Base-by-base conservation (phyloP, 2,329 filamentous ascomycete genomes). In the Talaromyces sp. region DNA sequence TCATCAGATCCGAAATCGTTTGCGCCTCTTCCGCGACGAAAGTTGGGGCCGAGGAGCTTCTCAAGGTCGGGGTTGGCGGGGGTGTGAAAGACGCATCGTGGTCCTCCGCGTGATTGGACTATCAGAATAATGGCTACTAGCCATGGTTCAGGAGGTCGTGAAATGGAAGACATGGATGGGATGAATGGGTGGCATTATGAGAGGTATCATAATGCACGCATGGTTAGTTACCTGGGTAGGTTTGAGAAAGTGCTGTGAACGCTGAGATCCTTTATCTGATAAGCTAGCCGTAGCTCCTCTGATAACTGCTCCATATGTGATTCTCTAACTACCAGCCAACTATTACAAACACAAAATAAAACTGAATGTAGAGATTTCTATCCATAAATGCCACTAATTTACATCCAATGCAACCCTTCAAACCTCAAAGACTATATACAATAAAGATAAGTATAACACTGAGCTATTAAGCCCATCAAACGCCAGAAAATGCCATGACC, bases 31-130 rank as follows among this genome's bases (percentile, higher is more conserved):
- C 65, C 63, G 62, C 71, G 71, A 25, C 71, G 70, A 58, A 66
- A 67, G 36, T 68, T 68, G 35, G 71, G 66, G 57, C 73, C 68
- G 39, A 73, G 64, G 35, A 67, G 67, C 61, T 69, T 72, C 57
- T 74, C 72, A 63, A 70, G 70, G 58, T 77, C 73, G 63, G 79
- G 72, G 67, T 77, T 74, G 65, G 86, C 81, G n/a, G 91, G 91
- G 68, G 94, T 94, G 73, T 96, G 89, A 73, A 92, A 96, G 66
- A 94, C 88, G 66, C 94, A 88, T 63, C 86, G 84, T 28, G 91
- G 89, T 15, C 91, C 90, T 65, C 89, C 88, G 63, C 88, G 85
- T 35, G 88, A 89, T 63, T 88, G 83, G 66, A 89, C 84, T 63
- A 91, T 84, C 39, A 93, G 82, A 53, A 89, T 84, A 58, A 93